Evolutionary conservation across 2,329 filamentous ascomycete species (phyloP), one percentile per base, ranked within the genome.

Genomic region (Furcasterigmium sp.): DNA sequence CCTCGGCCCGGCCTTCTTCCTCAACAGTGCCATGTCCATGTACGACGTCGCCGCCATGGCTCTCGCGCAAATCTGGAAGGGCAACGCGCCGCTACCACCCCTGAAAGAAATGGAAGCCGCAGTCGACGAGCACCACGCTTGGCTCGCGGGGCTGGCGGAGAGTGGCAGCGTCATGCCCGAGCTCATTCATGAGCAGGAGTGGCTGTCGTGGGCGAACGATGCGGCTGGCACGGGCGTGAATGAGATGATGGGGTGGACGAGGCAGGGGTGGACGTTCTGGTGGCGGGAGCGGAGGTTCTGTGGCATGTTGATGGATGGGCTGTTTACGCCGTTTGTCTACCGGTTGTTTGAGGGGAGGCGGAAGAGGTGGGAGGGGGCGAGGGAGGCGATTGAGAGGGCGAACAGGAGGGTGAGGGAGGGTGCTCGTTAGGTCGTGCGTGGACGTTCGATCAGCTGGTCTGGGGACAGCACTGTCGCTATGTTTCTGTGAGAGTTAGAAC

Each of bases 261-360:
- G 53, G 55, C 55, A 59, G 15, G 65, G 61, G 3, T 72, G 69
- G 69, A 57, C 56, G 46, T 62, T 72, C 28, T 71, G 68, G 68
- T 62, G 61, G 54, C 54, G 47, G 11, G 63, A 73, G 42, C 58
- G 59, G 26, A 58, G 58, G 45, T 57, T 72, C 20, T 71, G 67
- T 42, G 58, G 58, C 9, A 42, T 68, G 42, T 52, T 70, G 43
- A 65, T 67, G 53, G 53, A 60, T n/a, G 68, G 67, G 0, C 49
- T 63, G 3, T 61, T 67, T 50, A 56, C 58, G 18, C 62, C 66
- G 8, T 64, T 65, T 26, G 59, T 62, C 8, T 68, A 65, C 44
- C 60, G 68, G 2, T 52, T 69, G 8, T 71, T 73, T 45, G 61
- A 66, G 44, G 62, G 63, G 1, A 61, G 59, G 48, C 51, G 68